phyloP scores from a whole-genome alignment of 1,139 yeast species.

The Scheffersomyces titani region DNA sequence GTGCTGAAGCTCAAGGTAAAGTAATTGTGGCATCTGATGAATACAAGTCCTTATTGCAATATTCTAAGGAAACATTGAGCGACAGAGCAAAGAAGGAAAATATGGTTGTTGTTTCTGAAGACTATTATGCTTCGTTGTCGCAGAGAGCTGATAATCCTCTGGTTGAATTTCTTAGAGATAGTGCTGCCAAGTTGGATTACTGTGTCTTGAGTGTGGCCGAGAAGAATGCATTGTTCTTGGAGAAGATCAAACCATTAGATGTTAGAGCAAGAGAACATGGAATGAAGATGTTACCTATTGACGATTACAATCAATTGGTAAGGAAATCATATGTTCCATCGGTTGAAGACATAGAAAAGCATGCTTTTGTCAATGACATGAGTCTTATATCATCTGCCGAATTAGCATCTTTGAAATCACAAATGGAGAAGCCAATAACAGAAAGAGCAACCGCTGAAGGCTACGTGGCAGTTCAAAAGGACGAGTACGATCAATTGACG shows the following conservation, averaged over 20 bases:
- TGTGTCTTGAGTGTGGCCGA: background rate
- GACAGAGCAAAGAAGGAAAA: slow-evolving; percentile 4
- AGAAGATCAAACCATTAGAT: slow-evolving; percentile 17
- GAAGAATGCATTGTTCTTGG: slow-evolving; percentile 2
- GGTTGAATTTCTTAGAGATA: background rate
- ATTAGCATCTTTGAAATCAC: slow-evolving; percentile 15
- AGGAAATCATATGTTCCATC: slow-evolving; percentile 41
- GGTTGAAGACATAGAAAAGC: slow-evolving; percentile 26
- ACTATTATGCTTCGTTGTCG: slow-evolving; percentile 10
- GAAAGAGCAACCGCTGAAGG: slow-evolving; percentile 15
- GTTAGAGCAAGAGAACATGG: slow-evolving; percentile 25
- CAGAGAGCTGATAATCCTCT: slow-evolving; percentile 4
- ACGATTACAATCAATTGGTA: slow-evolving; percentile 35
- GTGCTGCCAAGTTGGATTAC: background rate
- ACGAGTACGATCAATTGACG: slow-evolving; percentile 12
- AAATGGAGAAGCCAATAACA: slow-evolving; percentile 9
- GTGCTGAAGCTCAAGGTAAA: slow-evolving; percentile 1
- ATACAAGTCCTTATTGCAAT: slow-evolving; percentile 6
- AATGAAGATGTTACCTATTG: slow-evolving; percentile 20
- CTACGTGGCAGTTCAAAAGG: slow-evolving; percentile 8
- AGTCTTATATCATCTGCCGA: slow-evolving; percentile 30
- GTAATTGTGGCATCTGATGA: slow-evolving; percentile 2
- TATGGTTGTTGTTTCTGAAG: slow-evolving; percentile 17
- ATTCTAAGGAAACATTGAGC: slow-evolving; percentile 8
- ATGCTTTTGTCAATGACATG: slow-evolving; percentile 32